Evolutionary conservation across 1,139 yeast genomes (phyloP), one percentile per base, ranked within the genome.

Genomic region (Dujonia santamariae): DNA sequence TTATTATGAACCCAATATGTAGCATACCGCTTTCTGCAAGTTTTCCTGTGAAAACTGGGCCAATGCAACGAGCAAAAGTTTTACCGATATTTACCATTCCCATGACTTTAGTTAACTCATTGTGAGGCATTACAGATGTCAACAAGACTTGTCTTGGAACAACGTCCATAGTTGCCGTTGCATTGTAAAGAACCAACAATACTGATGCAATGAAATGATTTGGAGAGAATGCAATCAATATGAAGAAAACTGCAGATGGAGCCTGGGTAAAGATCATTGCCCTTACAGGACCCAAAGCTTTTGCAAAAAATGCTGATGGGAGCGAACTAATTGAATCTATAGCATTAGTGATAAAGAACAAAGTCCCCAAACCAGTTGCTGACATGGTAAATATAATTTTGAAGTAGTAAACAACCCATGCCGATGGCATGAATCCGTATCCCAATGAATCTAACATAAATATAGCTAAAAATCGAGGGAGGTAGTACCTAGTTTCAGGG

Each of bases 341-440:
- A 20, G 79, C 48, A 41, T 78, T 80, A 5, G 87, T 73, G 29
- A 67, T 50, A 49, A 86, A 85, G 54, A 86, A 87, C 43, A 54
- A 66, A 30, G 53, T 33, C 3, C 81, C 82, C 24, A 75, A 47
- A 0, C 62, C 46, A 1, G 72, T 54, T 1, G 80, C 76, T 1
- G 71, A 50, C 9, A 67, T 52, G 3, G 44, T 36, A 38, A 70
- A 75, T 4, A 54, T 48, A 22, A 53, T 54, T 37, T 71, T 71
- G 60, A 86, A 80, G 57, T 85, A 88, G 52, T 81, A 87, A 21
- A 87, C 86, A 33, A 84, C 72, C 96, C 96, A 88, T 1, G 95
- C 84, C 32, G 80, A 68, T 1, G 95, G 81, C 86, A 86, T 83
- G 54, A 87, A 82, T 0, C 96, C 96, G 41, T 80, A 80, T 0